phyloP scores from a whole-genome alignment of 441 rosid genomes.

The Gossypium lobatum region DNA sequence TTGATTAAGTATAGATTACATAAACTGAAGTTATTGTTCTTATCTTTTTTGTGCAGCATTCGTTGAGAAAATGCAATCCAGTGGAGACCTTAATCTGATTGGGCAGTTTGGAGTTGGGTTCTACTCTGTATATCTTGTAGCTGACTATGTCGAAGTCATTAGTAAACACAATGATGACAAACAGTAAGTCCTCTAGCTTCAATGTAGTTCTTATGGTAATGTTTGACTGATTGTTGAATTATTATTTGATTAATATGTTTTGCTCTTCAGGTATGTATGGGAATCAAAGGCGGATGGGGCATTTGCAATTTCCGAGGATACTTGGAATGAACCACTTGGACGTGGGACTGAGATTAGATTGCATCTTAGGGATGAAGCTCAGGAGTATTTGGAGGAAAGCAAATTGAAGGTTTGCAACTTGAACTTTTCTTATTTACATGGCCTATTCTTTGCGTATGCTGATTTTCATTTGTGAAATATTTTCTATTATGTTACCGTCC shows the following conservation, averaged over 20 bases:
- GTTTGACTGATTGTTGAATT: conserved; percentile 1
- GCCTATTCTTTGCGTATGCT: not conserved
- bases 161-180: conserved; percentile 91
- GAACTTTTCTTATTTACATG: not conserved
- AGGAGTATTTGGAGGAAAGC: conserved; percentile 82
- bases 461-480: not conserved
- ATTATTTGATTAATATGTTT: conserved; percentile 8
- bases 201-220: not conserved
- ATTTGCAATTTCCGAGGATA: conserved; percentile 92
- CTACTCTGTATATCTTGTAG: conserved; percentile 90
- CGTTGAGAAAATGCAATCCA: conserved; percentile 92
- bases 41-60: conserved; percentile 44
- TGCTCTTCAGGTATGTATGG: conserved; percentile 72
- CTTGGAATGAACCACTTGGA: conserved; percentile 93
- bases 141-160: conserved; percentile 93
- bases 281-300: conserved; percentile 98
- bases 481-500: not conserved
- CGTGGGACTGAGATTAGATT: conserved; percentile 95
- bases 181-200: conserved; percentile 45
- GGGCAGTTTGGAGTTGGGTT: conserved; percentile 99
- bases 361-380: conserved; percentile 91
- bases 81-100: conserved; percentile 91
- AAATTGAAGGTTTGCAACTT: conserved; percentile 65
- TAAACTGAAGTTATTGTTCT: not conserved
- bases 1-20: not conserved